Base-by-base conservation (phyloP, 371 early-diverging fungal species). In the Paraphysoderma sedebokerense region DNA sequence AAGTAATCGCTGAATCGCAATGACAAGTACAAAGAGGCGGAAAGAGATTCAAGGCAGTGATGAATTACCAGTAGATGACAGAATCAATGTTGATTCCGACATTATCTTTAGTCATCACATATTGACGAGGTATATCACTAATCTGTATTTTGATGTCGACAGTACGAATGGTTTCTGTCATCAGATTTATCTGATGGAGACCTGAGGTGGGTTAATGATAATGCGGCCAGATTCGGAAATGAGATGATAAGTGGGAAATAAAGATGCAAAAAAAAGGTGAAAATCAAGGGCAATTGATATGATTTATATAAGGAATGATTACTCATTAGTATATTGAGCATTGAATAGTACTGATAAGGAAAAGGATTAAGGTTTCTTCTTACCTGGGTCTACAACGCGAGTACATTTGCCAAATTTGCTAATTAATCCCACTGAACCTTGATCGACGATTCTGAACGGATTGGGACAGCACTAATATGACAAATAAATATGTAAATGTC, bases 81-180 rank as follows among this genome's bases (percentile, higher is more conserved):
- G 79, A 71, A 52, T 91, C 93, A 48, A 91, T 81, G 5, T 51
- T 53, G 27, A 91, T 68, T 29, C 62, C 70, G 46, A 88, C 86
- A 51, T 89, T 89, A 62, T 89, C 89, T 56, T 83, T 82, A 52
- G 92, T 86, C 67, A 88, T 82, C 56, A 91, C 81, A 17, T 66
- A 61, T 59, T 92, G 87, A 17, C 60, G 50, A 3, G 76, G 74
- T 35, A 92, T 77, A 38, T 74, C 65, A 13, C 70, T 67, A 28
- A 87, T 74, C 56, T 84, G 85, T 27, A 87, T 72, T 50, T 77
- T 79, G 52, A 86, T 71, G 55, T 86, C 81, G 28, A 42, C 42
- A n/a, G 12, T n/a, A n/a, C n/a, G n/a, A n/a, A n/a, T n/a, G n/a
- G n/a, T n/a, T n/a, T n/a, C n/a, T n/a, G n/a, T n/a, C n/a, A n/a